Percentiles rank a stretch among this genome's conserved stretches.
Conservation (phyloP, 768 basidiomycete species). For the Suillus tomentosus region DNA sequence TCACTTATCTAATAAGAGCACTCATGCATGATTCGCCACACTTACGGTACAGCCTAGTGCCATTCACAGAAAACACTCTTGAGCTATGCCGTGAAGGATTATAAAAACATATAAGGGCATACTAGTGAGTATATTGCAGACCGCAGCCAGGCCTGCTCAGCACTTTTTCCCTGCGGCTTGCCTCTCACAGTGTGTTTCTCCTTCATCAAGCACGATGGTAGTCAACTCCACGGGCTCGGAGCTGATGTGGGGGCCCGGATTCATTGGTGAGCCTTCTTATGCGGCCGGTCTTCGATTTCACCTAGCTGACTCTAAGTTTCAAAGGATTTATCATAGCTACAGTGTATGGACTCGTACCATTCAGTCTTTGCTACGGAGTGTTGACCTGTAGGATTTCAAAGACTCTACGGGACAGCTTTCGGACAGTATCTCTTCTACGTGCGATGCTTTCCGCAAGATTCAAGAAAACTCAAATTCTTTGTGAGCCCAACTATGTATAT, state of each 20-base stretch:
- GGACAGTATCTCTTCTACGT: conserved; percentile 24
- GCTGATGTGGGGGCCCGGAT: conserved; percentile 16
- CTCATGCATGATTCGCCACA: too few relatives aligned
- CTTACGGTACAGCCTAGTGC: too few relatives aligned
- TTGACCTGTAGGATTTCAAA: background rate
- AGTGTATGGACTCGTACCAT: conserved; percentile 16
- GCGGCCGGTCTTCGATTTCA: background rate
- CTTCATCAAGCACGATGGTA: conserved; percentile 14
- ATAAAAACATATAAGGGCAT: background rate
- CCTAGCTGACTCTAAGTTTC: background rate
- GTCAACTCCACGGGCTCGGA: background rate
- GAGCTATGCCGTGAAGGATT: background rate
- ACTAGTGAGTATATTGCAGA: background rate
- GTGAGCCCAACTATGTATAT: conserved; percentile 14
- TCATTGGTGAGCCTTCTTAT: conserved; percentile 18
- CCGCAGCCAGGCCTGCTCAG: background rate
- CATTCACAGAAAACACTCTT: too few relatives aligned
- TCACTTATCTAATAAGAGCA: too few relatives aligned
- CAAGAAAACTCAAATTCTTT: conserved; percentile 11
- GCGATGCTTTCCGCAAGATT: conserved; percentile 22
- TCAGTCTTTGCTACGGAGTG: background rate
- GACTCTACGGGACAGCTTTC: conserved; percentile 22
- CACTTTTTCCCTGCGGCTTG: background rate
- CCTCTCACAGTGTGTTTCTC: background rate
- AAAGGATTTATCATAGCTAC: conserved; percentile 18